phyloP scores from a whole-genome alignment of 1,284 basidiomycete genomes.

The Pseudozyma hubeiensis region DNA sequence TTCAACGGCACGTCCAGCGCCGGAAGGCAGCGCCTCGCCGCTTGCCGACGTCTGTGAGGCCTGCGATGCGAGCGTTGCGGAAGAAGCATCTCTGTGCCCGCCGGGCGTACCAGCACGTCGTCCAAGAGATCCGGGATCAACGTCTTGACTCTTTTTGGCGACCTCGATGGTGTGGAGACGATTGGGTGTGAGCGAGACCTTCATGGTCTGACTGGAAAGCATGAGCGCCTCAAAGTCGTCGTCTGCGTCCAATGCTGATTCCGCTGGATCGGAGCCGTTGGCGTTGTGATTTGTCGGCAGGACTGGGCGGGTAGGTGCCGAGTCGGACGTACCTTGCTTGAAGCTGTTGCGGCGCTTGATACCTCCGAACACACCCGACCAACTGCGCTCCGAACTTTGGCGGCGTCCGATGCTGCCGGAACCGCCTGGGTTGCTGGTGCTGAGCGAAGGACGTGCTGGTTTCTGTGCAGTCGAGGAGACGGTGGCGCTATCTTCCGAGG shows the following conservation, averaged over 20 bases:
- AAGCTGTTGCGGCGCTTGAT: slow-evolving; percentile 59
- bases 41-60: slow-evolving; percentile 6
- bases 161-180: slow-evolving; percentile 62
- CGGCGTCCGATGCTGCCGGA: slow-evolving; percentile 23
- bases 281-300: slow-evolving; percentile 10
- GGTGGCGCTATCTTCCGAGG: neutral
- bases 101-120: slow-evolving; percentile 44
- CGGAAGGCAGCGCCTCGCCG: slow-evolving; percentile 4
- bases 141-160: slow-evolving; percentile 34
- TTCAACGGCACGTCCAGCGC: slow-evolving; percentile 2
- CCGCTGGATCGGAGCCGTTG: neutral
- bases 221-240: slow-evolving; percentile 63
- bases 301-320: slow-evolving; percentile 6
- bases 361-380: slow-evolving; percentile 47
- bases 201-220: slow-evolving; percentile 61
- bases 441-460: neutral
- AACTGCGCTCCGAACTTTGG: slow-evolving; percentile 45
- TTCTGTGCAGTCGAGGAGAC: slow-evolving; percentile 11
- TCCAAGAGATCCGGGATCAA: slow-evolving; percentile 23
- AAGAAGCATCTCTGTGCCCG: slow-evolving; percentile 20
- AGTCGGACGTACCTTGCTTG: slow-evolving; percentile 45
- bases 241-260: slow-evolving; percentile 37
- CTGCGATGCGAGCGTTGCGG: slow-evolving; percentile 6
- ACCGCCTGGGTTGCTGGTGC: slow-evolving; percentile 1
- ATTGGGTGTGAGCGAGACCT: slow-evolving; percentile 88